Conservation (phyloP, 345 rosid species). For the Heritiera fomes region DNA sequence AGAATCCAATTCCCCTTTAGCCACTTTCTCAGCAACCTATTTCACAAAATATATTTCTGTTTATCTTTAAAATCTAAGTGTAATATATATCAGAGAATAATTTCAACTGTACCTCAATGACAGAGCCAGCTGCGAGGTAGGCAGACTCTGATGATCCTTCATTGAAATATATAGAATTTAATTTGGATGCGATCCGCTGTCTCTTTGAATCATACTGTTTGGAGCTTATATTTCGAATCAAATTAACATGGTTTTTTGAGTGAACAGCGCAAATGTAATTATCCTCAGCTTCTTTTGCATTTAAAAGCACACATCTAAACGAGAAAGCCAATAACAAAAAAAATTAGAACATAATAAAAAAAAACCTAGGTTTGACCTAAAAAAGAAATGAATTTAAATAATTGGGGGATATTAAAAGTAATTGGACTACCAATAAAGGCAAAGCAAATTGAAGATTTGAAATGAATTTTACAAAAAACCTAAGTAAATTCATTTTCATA, state of each 20-base stretch:
- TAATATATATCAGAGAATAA: background rate
- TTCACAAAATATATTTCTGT: background rate
- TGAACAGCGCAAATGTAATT: constrained; percentile 59
- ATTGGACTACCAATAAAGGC: background rate
- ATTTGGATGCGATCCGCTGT: constrained; percentile 51
- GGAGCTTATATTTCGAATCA: constrained; percentile 68
- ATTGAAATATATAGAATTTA: constrained; percentile 80
- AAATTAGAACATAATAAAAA: background rate
- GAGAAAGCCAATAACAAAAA: constrained; percentile 5
- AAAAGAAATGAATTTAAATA: background rate
- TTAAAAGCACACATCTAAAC: constrained; percentile 73
- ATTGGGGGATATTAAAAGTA: background rate
- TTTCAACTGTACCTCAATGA: constrained; percentile 56
- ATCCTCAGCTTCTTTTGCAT: constrained; percentile 69
- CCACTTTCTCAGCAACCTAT: constrained; percentile 75
- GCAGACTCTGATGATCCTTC: constrained; percentile 87
- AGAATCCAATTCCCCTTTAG: constrained; percentile 75
- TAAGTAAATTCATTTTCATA: background rate
- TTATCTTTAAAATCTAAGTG: background rate
- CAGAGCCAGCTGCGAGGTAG: constrained; percentile 86
- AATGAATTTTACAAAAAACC: background rate
- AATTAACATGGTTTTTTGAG: constrained; percentile 56
- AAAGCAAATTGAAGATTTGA: background rate
- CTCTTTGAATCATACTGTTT: constrained; percentile 52
- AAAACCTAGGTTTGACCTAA: background rate